A percentile compares a stretch with the other conserved stretches of the same genome.
These are phyloP conservation scores for Colletotrichum filicis DNA, from an alignment of 2,329 filamentous ascomycete genomes.

Conservation along the genomic window DNA sequence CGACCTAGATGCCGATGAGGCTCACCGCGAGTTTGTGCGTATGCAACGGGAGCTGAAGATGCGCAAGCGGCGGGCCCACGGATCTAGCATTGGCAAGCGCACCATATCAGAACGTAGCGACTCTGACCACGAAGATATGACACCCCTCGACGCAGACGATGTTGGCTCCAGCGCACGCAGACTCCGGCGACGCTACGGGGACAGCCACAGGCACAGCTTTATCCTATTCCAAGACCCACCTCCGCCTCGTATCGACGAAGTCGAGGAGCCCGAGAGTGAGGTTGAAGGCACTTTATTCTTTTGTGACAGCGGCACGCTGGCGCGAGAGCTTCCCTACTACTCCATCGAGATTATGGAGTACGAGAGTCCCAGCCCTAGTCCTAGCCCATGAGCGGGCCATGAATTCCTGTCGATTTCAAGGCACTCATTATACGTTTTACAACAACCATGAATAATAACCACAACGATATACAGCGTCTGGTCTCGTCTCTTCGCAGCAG, in stretches of 20 bases:
- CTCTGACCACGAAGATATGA: slow-evolving; percentile 53
- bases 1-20: slow-evolving; percentile 52
- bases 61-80: slow-evolving; percentile 59
- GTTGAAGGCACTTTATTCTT: slow-evolving; percentile 41
- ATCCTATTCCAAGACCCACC: slow-evolving; percentile 59
- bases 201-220: slow-evolving; percentile 58
- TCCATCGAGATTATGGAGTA: slow-evolving; percentile 61
- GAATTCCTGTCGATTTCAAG: background rate
- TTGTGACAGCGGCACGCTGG: slow-evolving; percentile 47
- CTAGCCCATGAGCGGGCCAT: slow-evolving; percentile 19
- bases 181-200: slow-evolving; percentile 56
- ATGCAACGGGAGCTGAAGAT: slow-evolving; percentile 56
- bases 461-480: slow-evolving; percentile 11
- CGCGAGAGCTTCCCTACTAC: slow-evolving; percentile 62
- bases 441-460: background rate
- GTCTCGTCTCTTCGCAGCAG: background rate
- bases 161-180: slow-evolving; percentile 60
- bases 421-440: slow-evolving; percentile 13
- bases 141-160: slow-evolving; percentile 46
- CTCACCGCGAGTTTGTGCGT: slow-evolving; percentile 49
- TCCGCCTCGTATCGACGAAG: slow-evolving; percentile 62
- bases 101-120: slow-evolving; percentile 66
- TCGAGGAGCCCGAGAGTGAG: slow-evolving; percentile 63
- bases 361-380: slow-evolving; percentile 23
- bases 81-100: slow-evolving; percentile 65